Evolutionary conservation across 306 rosid species (phyloP).

Genomic region (Bauhinia variegata): DNA sequence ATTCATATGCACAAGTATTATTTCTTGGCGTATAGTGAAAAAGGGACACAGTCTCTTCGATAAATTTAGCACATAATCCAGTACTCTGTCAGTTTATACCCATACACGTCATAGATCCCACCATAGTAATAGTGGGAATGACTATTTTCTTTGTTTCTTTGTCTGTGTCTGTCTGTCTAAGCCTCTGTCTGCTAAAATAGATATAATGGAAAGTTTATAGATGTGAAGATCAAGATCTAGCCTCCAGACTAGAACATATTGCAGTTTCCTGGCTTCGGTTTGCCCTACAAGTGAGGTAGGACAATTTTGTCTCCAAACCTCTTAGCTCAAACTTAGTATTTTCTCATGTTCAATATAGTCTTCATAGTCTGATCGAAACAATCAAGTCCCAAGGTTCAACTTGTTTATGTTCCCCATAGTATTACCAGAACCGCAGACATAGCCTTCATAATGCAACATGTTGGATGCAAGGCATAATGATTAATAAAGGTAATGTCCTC

Average conservation of each 20-base stretch:
- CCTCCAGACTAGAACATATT: background rate
- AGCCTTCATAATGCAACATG: background rate
- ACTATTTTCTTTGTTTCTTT: background rate
- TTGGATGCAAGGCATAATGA: no score
- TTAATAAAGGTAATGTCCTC: no score
- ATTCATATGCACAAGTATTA: no score
- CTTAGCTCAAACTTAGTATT: background rate
- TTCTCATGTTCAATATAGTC: background rate
- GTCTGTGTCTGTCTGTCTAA: no score
- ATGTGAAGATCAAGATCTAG: background rate
- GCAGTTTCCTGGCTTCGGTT: background rate
- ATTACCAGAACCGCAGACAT: background rate
- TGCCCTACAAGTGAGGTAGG: background rate
- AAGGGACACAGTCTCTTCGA: background rate
- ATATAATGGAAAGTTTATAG: background rate
- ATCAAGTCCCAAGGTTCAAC: background rate
- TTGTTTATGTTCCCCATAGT: background rate
- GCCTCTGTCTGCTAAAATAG: no score
- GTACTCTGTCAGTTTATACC: background rate
- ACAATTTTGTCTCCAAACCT: background rate
- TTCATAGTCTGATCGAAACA: background rate
- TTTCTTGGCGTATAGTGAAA: background rate
- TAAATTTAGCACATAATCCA: slow-evolving; percentile 12
- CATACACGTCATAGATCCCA: background rate
- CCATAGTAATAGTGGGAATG: background rate